Evolutionary conservation across 1,284 basidiomycete species (phyloP).

Genomic region (Ustilago shanxiensis): DNA sequence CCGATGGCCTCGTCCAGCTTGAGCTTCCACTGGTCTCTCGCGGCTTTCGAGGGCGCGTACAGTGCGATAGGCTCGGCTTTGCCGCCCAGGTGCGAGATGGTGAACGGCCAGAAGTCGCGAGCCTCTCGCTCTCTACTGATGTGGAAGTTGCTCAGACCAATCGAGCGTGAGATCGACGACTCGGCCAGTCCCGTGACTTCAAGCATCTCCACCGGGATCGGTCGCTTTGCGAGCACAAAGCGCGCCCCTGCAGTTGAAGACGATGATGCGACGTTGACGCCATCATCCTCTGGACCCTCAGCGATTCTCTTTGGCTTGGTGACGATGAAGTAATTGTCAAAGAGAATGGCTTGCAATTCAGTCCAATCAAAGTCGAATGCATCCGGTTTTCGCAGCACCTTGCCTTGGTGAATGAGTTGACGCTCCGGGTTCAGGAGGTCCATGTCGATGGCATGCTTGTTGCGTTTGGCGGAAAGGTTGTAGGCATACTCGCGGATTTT

Average conservation of each 20-base stretch:
- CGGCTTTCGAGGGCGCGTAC: slow-evolving; percentile 83
- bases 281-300: slow-evolving; percentile 39
- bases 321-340: slow-evolving; percentile 67
- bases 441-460: slow-evolving; percentile 59
- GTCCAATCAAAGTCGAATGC: slow-evolving; percentile 68
- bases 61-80: slow-evolving; percentile 73
- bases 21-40: slow-evolving; percentile 85
- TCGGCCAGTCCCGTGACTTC: slow-evolving; percentile 61
- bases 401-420: slow-evolving; percentile 61
- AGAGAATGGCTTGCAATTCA: slow-evolving; percentile 64
- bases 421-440: slow-evolving; percentile 62
- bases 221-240: slow-evolving; percentile 62
- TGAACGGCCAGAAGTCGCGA: slow-evolving; percentile 65
- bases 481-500: slow-evolving; percentile 63
- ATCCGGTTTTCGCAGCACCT: slow-evolving; percentile 65
- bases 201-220: slow-evolving; percentile 66
- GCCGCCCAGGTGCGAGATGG: slow-evolving; percentile 59
- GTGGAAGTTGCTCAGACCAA: slow-evolving; percentile 63
- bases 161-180: slow-evolving; percentile 58
- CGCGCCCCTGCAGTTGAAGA: slow-evolving; percentile 27
- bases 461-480: slow-evolving; percentile 59
- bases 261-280: slow-evolving; percentile 25
- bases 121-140: slow-evolving; percentile 57
- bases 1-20: slow-evolving; percentile 90
- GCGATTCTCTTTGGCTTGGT: slow-evolving; percentile 57